Percentiles rank a stretch among this genome's conserved stretches.
Evolutionary conservation across 2,329 filamentous ascomycete species (phyloP).

Genomic region (Camillea tinctor): DNA sequence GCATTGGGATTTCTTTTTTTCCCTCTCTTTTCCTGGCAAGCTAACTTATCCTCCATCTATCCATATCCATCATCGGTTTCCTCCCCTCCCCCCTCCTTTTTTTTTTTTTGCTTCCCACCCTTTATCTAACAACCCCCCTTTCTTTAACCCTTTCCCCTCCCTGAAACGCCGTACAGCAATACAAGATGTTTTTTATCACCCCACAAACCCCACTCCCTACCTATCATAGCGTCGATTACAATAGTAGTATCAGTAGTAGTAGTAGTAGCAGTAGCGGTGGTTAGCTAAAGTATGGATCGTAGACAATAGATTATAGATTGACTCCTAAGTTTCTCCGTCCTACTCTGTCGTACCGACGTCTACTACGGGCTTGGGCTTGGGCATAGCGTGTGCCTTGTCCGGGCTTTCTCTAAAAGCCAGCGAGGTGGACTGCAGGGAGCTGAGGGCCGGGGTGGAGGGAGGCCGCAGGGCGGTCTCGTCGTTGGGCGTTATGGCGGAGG

Average conservation of each 20-base stretch:
- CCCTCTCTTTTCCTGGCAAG: not conserved
- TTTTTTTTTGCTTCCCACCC: too few relatives aligned
- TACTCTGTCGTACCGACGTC: constrained; percentile 33
- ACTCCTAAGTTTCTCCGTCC: not conserved
- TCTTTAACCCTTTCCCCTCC: not conserved
- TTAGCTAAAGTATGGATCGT: too few relatives aligned
- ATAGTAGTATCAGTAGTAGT: too few relatives aligned
- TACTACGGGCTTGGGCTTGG: constrained; percentile 32
- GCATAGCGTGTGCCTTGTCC: constrained; percentile 47
- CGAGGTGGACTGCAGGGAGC: constrained; percentile 39
- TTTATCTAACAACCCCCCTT: not conserved
- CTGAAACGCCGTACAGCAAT: not conserved
- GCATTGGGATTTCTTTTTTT: not conserved
- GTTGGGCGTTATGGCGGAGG: not conserved
- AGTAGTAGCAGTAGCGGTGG: too few relatives aligned
- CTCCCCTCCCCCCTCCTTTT: too few relatives aligned
- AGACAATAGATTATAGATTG: too few relatives aligned
- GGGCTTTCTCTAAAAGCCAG: constrained; percentile 62
- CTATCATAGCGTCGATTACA: too few relatives aligned
- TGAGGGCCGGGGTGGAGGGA: constrained; percentile 32
- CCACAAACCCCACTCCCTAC: too few relatives aligned
- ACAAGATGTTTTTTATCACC: too few relatives aligned
- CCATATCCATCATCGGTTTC: too few relatives aligned
- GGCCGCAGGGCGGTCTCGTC: constrained; percentile 9
- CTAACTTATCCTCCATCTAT: not conserved